Evolutionary conservation across 768 basidiomycete genomes (phyloP), one percentile per base, ranked within the genome.

Genomic region (Boletus patriciae): DNA sequence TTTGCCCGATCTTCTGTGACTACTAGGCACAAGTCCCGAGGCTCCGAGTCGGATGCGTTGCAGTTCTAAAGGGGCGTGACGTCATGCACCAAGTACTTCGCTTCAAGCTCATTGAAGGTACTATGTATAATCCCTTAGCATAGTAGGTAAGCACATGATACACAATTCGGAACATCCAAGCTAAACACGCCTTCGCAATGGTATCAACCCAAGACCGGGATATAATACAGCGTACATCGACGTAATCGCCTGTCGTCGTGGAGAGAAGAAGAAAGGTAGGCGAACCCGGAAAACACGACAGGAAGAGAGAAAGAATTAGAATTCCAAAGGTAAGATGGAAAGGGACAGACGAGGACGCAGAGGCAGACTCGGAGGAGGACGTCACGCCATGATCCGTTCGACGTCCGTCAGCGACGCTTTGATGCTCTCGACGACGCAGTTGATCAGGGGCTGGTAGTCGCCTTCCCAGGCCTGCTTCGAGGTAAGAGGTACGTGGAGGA

Each of bases 401-500:
- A 71, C 66, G 1, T 71, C 70, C 21, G 49, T 58, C 33, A 71
- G 45, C 4, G 71, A 66, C 13, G 45, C 19, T 13, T 61, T 63
- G 55, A 66, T 60, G 23, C 65, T 63, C 25, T 73, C 62, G 4
- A 71, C 71, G 34, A 71, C 56, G 36, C 71, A 71, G 37, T 67
- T 66, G 43, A 71, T 71, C 60, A 71, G 43, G 23, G 70, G 70
- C 19, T 69, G 67, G 36, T 72, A 71, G 27, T 71, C 66, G 7
- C 70, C 70, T n/a, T 73, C 71, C 70, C 70, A 71, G 15, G 70
- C 70, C 70, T 71, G 54, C 3, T 15, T n/a, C 6, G 29, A 9
- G 16, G 6, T 7, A 5, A 21, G 10, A 3, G 25, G 25, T 2
- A 25, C 25, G 25, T 25, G 25, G n/a, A 3, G 40, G 6, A 23